Evolutionary conservation across 192 early-diverging fungal species (phyloP).

Genomic region (Coemansia sp.): DNA sequence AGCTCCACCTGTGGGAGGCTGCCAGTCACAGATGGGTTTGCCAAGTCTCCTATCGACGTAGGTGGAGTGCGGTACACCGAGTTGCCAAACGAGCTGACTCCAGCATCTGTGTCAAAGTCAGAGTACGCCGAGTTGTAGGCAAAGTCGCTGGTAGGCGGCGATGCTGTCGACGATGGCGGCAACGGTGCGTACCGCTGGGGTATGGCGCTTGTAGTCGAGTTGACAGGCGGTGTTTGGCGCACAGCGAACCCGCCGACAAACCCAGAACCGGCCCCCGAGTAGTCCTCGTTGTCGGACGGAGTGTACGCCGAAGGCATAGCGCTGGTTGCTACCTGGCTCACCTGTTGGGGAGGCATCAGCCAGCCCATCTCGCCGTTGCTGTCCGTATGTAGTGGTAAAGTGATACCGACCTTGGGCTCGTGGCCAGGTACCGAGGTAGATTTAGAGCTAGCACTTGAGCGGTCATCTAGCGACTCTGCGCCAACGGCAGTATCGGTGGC

Average conservation of each 20-base stretch:
- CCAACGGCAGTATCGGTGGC: conserved; percentile 42
- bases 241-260: conserved; percentile 8
- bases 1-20: conserved; percentile 20
- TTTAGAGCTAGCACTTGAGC: conserved; percentile 29
- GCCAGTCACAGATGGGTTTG: conserved; percentile 15
- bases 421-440: conserved; percentile 16
- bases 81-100: conserved; percentile 46
- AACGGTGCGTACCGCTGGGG: neutral
- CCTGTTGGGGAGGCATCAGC: conserved; percentile 21
- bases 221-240: conserved; percentile 4
- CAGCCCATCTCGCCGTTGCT: conserved; percentile 31
- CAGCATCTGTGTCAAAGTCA: conserved; percentile 46
- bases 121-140: conserved; percentile 37
- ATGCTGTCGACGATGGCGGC: conserved; percentile 1
- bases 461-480: conserved; percentile 35
- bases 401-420: conserved; percentile 8
- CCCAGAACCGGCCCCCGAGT: conserved; percentile 27
- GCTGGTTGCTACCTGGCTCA: conserved; percentile 3
- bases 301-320: neutral
- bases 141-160: conserved; percentile 21
- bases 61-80: conserved; percentile 53
- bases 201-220: conserved; percentile 9
- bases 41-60: conserved; percentile 43
- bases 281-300: conserved; percentile 13
- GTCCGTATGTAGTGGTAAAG: neutral